Conservation (phyloP, 225 moss, liverwort and hornwort species). For the Rhytidiadelphus loreus region DNA sequence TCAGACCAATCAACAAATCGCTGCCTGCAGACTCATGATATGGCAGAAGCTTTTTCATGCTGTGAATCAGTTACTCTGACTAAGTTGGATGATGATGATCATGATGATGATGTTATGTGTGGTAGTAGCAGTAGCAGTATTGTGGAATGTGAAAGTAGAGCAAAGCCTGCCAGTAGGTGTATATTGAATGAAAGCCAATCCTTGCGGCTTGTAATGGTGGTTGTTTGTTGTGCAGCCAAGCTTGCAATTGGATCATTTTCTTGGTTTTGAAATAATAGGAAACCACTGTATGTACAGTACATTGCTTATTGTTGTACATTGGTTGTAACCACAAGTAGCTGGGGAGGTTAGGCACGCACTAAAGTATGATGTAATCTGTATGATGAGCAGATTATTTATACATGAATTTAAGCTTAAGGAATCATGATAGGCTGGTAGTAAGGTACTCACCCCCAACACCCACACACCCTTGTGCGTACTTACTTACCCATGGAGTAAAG, state of each 20-base stretch:
- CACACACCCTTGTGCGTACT: background rate
- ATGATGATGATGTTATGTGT: background rate
- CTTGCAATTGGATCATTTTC: background rate
- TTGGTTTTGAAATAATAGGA: background rate
- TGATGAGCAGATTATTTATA: background rate
- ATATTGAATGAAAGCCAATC: background rate
- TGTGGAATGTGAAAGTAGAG: background rate
- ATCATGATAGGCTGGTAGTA: background rate
- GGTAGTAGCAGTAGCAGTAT: no score
- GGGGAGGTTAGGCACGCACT: background rate
- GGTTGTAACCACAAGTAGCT: constrained; percentile 5
- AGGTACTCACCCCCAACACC: background rate
- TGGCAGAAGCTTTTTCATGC: background rate
- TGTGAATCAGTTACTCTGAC: constrained; percentile 3
- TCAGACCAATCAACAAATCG: background rate
- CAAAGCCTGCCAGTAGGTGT: background rate
- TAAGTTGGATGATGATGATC: background rate
- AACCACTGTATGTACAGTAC: background rate
- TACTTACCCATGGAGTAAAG: background rate
- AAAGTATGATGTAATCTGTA: background rate
- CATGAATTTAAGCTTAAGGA: background rate
- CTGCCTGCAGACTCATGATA: background rate
- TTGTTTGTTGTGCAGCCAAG: background rate
- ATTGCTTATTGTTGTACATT: background rate
- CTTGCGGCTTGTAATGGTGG: background rate